A percentile compares a stretch with the other conserved stretches of the same genome.
phyloP scores from a whole-genome alignment of 208 protist genomes.

The Trypanosoma melophagium region DNA sequence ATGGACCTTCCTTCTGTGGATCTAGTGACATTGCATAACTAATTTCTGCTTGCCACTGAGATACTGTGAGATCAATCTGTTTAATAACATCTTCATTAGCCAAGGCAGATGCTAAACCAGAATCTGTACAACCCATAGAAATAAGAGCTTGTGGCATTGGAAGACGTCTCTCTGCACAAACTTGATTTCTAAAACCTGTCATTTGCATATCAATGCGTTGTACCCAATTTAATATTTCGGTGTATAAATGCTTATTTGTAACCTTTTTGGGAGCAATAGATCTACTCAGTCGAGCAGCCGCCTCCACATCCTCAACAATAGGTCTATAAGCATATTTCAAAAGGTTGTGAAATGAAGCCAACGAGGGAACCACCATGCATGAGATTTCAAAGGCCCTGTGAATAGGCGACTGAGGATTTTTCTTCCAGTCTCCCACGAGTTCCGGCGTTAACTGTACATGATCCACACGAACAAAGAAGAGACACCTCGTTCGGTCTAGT shows the following conservation, averaged over 20 bases:
- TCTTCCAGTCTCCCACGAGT: slow-evolving; percentile 59
- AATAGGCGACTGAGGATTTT: slow-evolving; percentile 52
- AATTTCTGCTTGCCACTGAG: slow-evolving; percentile 91
- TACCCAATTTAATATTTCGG: slow-evolving; percentile 85
- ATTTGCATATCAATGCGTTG: slow-evolving; percentile 87
- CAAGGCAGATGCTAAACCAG: slow-evolving; percentile 70
- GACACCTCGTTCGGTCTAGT: slow-evolving; percentile 73
- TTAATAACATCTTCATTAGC: slow-evolving; percentile 85
- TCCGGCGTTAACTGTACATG: slow-evolving; percentile 59
- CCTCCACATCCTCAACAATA: slow-evolving; percentile 72
- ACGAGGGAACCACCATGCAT: slow-evolving; percentile 76
- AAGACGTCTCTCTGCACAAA: slow-evolving; percentile 87
- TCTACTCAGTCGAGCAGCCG: slow-evolving; percentile 30
- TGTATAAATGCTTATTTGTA: slow-evolving; percentile 75
- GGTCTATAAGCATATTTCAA: slow-evolving; percentile 80
- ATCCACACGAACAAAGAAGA: slow-evolving; percentile 78
- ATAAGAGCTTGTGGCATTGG: slow-evolving; percentile 80
- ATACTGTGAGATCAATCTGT: slow-evolving; percentile 85
- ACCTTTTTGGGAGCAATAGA: slow-evolving; percentile 21
- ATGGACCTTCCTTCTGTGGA: slow-evolving; percentile 90
- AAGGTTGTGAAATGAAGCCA: slow-evolving; percentile 75
- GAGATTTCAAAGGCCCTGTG: slow-evolving; percentile 80
- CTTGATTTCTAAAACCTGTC: slow-evolving; percentile 84
- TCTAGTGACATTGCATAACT: slow-evolving; percentile 90
- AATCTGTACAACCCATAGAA: slow-evolving; percentile 73